Evolutionary conservation across 1,284 basidiomycete species (phyloP).

Genomic region (Cutaneotrichosporon sp.): DNA sequence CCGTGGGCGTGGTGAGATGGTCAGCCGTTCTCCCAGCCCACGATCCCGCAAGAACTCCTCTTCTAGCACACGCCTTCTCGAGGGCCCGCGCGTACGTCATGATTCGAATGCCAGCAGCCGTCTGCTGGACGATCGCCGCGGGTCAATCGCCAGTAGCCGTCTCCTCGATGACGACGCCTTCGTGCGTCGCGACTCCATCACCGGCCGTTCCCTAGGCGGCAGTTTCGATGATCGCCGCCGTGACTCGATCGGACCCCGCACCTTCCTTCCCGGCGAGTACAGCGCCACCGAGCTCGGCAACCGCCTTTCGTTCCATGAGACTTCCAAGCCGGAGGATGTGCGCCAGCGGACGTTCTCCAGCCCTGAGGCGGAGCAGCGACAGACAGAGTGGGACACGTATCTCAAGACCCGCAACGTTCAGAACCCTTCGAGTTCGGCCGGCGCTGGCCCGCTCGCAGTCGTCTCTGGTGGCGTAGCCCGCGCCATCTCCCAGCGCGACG

Average conservation of each 20-base stretch:
- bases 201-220: neutral
- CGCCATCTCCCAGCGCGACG: constrained; percentile 2
- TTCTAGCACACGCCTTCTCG: neutral
- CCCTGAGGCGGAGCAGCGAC: neutral
- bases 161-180: constrained; percentile 3
- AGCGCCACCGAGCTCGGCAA: neutral
- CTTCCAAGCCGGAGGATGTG: neutral
- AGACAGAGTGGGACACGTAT: constrained; percentile 41
- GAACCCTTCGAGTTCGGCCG: too few species aligned
- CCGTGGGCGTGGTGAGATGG: neutral
- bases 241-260: constrained; percentile 4
- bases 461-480: constrained; percentile 14
- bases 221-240: constrained; percentile 4
- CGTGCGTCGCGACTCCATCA: neutral
- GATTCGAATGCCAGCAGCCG: constrained; percentile 4
- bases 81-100: neutral
- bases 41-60: neutral
- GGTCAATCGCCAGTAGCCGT: constrained; percentile 5
- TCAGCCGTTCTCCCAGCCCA: neutral
- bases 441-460: too few species aligned
- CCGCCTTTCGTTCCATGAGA: neutral
- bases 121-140: constrained; percentile 6
- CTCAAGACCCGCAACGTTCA: constrained; percentile 34
- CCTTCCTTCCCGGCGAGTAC: neutral
- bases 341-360: neutral